Evolutionary conservation across 2,329 filamentous ascomycete species (phyloP).

Genomic region (Phialophora tarda): DNA sequence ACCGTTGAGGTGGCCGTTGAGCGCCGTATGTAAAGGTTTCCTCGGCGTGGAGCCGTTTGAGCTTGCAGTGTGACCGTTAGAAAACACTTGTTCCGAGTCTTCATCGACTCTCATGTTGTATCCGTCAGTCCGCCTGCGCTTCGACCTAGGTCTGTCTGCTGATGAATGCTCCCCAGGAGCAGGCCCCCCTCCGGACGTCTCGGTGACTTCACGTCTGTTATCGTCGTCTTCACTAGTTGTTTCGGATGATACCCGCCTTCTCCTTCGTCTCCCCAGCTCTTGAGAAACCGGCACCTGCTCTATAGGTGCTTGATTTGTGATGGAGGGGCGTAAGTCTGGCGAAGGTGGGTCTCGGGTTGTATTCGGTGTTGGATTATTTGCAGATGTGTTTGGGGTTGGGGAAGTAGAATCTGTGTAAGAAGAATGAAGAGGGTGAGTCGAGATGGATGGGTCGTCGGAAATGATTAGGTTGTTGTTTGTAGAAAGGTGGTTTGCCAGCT

Average conservation of each 20-base stretch:
- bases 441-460: slow-evolving; percentile 69
- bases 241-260: slow-evolving; percentile 31
- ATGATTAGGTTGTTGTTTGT: slow-evolving; percentile 65
- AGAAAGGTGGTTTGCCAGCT: slow-evolving; percentile 74
- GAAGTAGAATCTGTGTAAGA: slow-evolving; percentile 56
- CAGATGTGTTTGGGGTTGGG: slow-evolving; percentile 43
- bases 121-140: slow-evolving; percentile 63
- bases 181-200: slow-evolving; percentile 40
- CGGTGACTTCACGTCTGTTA: slow-evolving; percentile 34
- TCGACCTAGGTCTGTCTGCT: slow-evolving; percentile 51
- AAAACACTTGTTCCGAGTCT: slow-evolving; percentile 53
- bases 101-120: slow-evolving; percentile 69
- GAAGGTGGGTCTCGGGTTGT: slow-evolving; percentile 31
- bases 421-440: slow-evolving; percentile 59
- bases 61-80: slow-evolving; percentile 62
- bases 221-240: slow-evolving; percentile 18
- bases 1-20: slow-evolving; percentile 53
- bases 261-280: slow-evolving; percentile 34
- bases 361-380: slow-evolving; percentile 13
- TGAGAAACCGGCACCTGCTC: slow-evolving; percentile 28
- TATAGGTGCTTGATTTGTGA: slow-evolving; percentile 31
- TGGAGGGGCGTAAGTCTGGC: slow-evolving; percentile 27
- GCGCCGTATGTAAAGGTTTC: slow-evolving; percentile 55
- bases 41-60: slow-evolving; percentile 62
- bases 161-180: slow-evolving; percentile 41